These are phyloP conservation scores for Luvunga scandens DNA, from an alignment of 345 rosid genomes.

Conservation along the genomic window DNA sequence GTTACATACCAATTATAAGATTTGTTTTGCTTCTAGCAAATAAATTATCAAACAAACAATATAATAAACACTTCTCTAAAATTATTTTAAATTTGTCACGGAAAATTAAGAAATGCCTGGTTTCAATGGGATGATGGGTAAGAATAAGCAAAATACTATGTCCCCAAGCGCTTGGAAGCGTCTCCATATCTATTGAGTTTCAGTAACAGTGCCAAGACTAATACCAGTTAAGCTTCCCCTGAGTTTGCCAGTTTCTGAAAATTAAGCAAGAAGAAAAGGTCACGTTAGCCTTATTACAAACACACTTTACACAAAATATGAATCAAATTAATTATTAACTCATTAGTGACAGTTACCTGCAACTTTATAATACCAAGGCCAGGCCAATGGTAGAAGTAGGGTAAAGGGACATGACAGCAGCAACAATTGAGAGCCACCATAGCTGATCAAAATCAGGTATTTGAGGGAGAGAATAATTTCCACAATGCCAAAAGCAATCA, in stretches of 20 bases:
- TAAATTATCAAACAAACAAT: neutral
- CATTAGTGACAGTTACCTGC: slow-evolving; percentile 27
- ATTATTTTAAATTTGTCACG: too few species aligned
- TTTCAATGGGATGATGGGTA: slow-evolving; percentile 77
- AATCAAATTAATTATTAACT: neutral
- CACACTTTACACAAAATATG: neutral
- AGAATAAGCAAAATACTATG: slow-evolving; percentile 90
- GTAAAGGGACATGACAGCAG: slow-evolving; percentile 96
- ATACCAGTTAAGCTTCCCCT: slow-evolving; percentile 79
- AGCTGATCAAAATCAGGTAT: slow-evolving; percentile 84
- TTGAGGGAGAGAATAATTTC: slow-evolving; percentile 66
- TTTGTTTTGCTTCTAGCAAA: neutral
- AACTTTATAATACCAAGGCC: slow-evolving; percentile 79
- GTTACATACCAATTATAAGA: slow-evolving; percentile 7
- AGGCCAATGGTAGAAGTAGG: slow-evolving; percentile 87
- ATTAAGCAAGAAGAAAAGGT: neutral
- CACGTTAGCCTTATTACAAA: neutral
- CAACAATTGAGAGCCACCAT: slow-evolving; percentile 89
- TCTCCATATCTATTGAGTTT: slow-evolving; percentile 69
- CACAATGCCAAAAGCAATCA: slow-evolving; percentile 60
- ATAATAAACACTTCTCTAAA: neutral
- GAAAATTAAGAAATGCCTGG: slow-evolving; percentile 48
- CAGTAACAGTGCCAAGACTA: slow-evolving; percentile 49
- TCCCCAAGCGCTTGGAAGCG: slow-evolving; percentile 92
- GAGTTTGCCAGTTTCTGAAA: slow-evolving; percentile 39